A percentile compares a stretch with the other conserved stretches of the same genome.
phyloP scores from a whole-genome alignment of 164 flowering plant genomes.

The Tetrastigma voinierianum region DNA sequence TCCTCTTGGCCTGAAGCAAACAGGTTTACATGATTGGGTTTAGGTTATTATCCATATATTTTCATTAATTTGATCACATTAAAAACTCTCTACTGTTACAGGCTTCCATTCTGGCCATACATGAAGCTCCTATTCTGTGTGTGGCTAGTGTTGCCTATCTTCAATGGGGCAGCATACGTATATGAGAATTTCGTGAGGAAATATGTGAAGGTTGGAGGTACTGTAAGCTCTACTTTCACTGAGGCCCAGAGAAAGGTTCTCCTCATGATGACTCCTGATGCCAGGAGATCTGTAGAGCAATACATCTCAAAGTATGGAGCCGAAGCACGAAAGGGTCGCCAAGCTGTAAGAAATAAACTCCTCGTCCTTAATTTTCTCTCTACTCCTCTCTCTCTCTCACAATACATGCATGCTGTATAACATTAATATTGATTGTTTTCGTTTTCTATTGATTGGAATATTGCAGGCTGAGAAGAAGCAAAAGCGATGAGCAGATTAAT shows the following conservation, averaged over 20 bases:
- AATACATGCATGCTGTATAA: too few species aligned
- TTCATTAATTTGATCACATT: background rate
- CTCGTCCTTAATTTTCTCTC: background rate
- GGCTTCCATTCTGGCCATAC: conserved; percentile 88
- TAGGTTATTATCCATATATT: too few species aligned
- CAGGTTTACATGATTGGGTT: too few species aligned
- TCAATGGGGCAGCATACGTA: conserved; percentile 92
- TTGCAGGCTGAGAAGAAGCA: conserved; percentile 69
- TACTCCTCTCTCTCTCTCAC: background rate
- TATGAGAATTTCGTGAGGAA: conserved; percentile 63
- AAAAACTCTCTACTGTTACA: conserved; percentile 12
- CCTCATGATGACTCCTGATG: conserved; percentile 85
- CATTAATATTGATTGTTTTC: background rate
- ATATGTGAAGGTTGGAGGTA: conserved; percentile 53
- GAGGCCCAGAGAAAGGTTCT: conserved; percentile 56
- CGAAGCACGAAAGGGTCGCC: conserved; percentile 72
- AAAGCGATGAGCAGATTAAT: conserved; percentile 29
- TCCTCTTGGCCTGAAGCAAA: too few species aligned
- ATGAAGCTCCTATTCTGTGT: conserved; percentile 66
- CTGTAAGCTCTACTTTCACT: conserved; percentile 36
- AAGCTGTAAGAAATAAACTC: conserved; percentile 59
- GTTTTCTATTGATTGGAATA: background rate
- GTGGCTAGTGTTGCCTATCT: conserved; percentile 84
- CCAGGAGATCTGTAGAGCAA: conserved; percentile 68
- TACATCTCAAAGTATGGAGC: conserved; percentile 71